phyloP scores from a whole-genome alignment of 495 filamentous ascomycete genomes.

The Aspergillus baeticus region DNA sequence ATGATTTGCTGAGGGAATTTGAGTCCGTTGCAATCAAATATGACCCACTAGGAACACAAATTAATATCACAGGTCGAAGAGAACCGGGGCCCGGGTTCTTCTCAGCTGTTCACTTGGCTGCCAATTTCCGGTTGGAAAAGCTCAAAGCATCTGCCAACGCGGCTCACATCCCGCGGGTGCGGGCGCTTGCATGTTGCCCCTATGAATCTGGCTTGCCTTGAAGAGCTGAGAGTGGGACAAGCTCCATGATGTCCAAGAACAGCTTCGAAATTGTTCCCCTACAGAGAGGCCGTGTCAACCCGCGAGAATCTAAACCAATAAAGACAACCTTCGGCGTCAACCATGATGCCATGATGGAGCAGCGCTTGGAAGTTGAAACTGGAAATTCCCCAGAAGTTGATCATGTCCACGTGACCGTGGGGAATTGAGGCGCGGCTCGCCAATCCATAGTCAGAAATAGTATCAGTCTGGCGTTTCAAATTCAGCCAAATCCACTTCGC shows the following conservation, averaged over 20 bases:
- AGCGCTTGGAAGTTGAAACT: background rate
- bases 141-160: conserved; percentile 4
- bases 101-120: background rate
- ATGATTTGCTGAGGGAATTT: background rate
- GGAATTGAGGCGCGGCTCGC: background rate
- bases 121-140: background rate
- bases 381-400: background rate
- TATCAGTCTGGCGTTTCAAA: conserved; percentile 16
- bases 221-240: background rate
- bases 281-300: background rate
- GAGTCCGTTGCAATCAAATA: conserved; percentile 16
- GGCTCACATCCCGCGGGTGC: background rate
- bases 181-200: background rate
- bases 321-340: background rate
- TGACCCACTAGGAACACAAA: conserved; percentile 9
- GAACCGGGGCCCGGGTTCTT: conserved; percentile 24
- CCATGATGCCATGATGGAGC: conserved; percentile 9
- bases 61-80: conserved; percentile 11
- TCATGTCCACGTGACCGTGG: conserved; percentile 9
- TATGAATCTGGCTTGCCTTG: background rate
- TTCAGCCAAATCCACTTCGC: conserved; percentile 4
- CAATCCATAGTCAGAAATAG: conserved; percentile 5
- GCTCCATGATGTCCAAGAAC: background rate
- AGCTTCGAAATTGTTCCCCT: background rate
- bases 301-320: background rate